Evolutionary conservation across 257 asterid species (phyloP).

Genomic region (Capsicum pubescens): DNA sequence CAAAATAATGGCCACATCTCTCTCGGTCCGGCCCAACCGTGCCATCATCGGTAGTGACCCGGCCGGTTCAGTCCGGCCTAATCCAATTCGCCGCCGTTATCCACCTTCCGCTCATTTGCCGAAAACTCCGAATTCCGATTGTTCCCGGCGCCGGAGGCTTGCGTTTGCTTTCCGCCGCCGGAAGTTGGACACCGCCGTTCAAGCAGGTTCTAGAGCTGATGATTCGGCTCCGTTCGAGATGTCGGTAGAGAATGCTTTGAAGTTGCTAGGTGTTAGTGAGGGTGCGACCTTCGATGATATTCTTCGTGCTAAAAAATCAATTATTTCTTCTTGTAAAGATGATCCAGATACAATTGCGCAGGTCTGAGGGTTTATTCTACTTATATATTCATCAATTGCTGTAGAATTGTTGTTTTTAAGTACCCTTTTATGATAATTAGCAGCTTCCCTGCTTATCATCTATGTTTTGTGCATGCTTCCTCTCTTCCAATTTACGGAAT

Average conservation of each 20-base stretch:
- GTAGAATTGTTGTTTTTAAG: not conserved
- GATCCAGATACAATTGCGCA: conserved; percentile 73
- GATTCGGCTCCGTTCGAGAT: conserved; percentile 95
- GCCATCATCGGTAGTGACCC: conserved; percentile 53
- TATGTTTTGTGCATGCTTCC: not conserved
- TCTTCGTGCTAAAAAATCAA: conserved; percentile 86
- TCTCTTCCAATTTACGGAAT: too few species aligned
- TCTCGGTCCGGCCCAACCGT: conserved; percentile 76
- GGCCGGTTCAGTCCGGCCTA: conserved; percentile 41
- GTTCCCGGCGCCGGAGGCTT: conserved; percentile 34
- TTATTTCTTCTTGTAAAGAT: conserved; percentile 70
- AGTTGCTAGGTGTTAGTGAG: conserved; percentile 80
- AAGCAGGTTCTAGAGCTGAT: conserved; percentile 91
- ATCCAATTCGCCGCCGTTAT: conserved; percentile 32
- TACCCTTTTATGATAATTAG: not conserved
- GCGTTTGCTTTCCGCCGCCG: conserved; percentile 50
- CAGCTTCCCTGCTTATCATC: conserved; percentile 9
- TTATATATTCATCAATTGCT: conserved; percentile 20
- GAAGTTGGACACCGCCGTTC: conserved; percentile 50
- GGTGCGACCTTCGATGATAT: conserved; percentile 96
- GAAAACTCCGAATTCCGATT: conserved; percentile 29
- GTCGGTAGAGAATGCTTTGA: conserved; percentile 94
- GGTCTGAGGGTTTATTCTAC: conserved; percentile 46
- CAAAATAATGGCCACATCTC: conserved; percentile 74
- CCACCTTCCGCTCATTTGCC: conserved; percentile 32